phyloP scores from a whole-genome alignment of 371 early-diverging fungal genomes.

The Basidiobolus meristosporus region DNA sequence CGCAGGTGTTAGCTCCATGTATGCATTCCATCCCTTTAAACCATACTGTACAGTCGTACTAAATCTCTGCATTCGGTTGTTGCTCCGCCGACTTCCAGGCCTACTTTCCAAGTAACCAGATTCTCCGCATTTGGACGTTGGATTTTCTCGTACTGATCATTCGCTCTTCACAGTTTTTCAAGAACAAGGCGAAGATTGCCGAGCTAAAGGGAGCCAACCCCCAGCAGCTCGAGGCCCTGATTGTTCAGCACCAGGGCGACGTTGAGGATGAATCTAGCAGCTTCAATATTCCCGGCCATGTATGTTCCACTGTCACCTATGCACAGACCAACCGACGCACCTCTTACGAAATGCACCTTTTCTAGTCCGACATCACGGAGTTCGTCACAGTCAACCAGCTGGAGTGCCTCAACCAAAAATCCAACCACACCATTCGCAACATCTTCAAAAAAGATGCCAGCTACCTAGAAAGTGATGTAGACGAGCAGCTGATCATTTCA shows the following conservation, averaged over 20 bases:
- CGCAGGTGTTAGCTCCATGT: constrained; percentile 59
- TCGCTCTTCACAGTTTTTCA: constrained; percentile 53
- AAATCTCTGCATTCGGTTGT: no score
- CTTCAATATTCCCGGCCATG: constrained; percentile 23
- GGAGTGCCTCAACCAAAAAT: constrained; percentile 74
- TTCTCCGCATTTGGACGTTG: no score
- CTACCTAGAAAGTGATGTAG: constrained; percentile 72
- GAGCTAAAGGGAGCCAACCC: constrained; percentile 55
- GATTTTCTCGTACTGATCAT: constrained; percentile 39
- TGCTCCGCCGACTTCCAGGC: constrained; percentile 10
- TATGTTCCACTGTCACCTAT: constrained; percentile 8
- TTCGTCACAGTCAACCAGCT: constrained; percentile 51
- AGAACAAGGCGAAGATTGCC: constrained; percentile 37
- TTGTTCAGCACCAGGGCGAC: constrained; percentile 33
- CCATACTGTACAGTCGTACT: background rate
- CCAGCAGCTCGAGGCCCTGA: constrained; percentile 12
- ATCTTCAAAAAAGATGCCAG: constrained; percentile 48
- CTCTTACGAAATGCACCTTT: constrained; percentile 4
- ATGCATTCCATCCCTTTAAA: background rate
- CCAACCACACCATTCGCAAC: constrained; percentile 46
- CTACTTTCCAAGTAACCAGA: constrained; percentile 33
- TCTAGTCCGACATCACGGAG: constrained; percentile 40
- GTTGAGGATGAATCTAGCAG: constrained; percentile 11
- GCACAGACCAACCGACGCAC: constrained; percentile 1
- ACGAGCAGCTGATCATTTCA: constrained; percentile 79